Evolutionary conservation across 768 basidiomycete species (phyloP), one percentile per base, ranked within the genome.

Genomic region (Leccinum rimulosum): DNA sequence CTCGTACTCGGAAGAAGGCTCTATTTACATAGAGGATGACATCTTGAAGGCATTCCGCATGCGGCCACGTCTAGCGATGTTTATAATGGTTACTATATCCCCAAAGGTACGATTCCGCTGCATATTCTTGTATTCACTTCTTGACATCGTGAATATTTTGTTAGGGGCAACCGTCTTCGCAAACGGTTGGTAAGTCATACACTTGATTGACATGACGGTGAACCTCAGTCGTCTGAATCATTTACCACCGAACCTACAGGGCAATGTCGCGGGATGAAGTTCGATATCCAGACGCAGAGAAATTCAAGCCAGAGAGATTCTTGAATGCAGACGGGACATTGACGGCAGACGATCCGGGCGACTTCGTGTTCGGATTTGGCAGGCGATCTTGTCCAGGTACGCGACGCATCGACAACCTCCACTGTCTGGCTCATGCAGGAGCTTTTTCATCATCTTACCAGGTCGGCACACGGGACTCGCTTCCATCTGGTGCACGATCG

Each of bases 11-110:
- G 31, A 55, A 22, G 12, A 3, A 9, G 7, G 35, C 19, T 43
- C 31, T 31, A 12, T 11, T 40, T 3, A 15, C 3, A 33, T 33
- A 12, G 33, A 33, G 33, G 8, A 12, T 25, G 14, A 48, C 49
- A 71, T 43, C n/a, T 4, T 43, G 9, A 43, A 43, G 40, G 40
- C n/a, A 43, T 43, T 43, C 66, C 70, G 7, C 73, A 73, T 55
- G 49, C 59, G 7, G 17, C 63, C 6, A 76, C 75, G 1, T 62
- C 70, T 50, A 76, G 77, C 58, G 78, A 79, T 50, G 57, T 72
- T 15, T 79, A 79, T 61, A 65, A 71, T 36, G 74, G 76, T 15
- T 80, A 80, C 57, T 66, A 80, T 6, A 85, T 85, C 40, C 83
- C 84, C 5, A 74, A 75, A 58, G 84, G 83, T 43, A n/a, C 6